phyloP scores from a whole-genome alignment of 768 basidiomycete species.

The Sporobolomyces pararoseus region DNA sequence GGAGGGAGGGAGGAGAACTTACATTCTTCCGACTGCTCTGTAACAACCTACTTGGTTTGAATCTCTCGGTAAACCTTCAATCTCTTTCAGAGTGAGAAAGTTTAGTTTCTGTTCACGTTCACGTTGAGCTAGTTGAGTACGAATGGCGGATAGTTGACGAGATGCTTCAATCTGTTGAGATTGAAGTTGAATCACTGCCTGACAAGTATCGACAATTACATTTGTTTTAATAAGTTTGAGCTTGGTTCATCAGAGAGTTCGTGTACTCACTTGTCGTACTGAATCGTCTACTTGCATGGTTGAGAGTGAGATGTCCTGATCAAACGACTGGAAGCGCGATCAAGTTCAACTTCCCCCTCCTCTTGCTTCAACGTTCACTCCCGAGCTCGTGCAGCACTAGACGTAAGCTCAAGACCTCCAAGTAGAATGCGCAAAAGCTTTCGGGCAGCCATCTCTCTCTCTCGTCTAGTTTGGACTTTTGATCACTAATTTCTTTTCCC shows the following conservation, averaged over 20 bases:
- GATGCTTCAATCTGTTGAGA: constrained; percentile 29
- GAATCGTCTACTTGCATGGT: constrained; percentile 30
- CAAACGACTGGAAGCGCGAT: not conserved
- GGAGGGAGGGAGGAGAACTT: not conserved
- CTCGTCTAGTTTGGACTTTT: not conserved
- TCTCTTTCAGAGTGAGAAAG: constrained; percentile 38
- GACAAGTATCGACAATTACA: too few species aligned
- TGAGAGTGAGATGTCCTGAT: not conserved
- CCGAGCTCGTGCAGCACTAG: not conserved
- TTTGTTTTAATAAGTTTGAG: not conserved
- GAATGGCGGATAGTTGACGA: constrained; percentile 25
- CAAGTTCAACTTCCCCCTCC: not conserved
- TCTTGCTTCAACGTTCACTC: not conserved
- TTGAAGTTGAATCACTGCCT: constrained; percentile 40
- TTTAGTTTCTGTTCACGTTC: constrained; percentile 38
- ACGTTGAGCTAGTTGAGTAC: constrained; percentile 8
- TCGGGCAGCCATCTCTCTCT: not conserved
- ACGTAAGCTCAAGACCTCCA: not conserved
- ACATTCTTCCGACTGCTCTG: constrained; percentile 40
- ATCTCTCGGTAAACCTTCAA: constrained; percentile 33
- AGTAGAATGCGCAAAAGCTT: too few species aligned
- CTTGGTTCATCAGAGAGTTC: not conserved
- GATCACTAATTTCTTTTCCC: not conserved
- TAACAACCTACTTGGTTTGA: constrained; percentile 21
- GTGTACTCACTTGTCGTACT: constrained; percentile 22